Base-by-base conservation (phyloP, 257 asterid species). In the Catharanthus roseus region DNA sequence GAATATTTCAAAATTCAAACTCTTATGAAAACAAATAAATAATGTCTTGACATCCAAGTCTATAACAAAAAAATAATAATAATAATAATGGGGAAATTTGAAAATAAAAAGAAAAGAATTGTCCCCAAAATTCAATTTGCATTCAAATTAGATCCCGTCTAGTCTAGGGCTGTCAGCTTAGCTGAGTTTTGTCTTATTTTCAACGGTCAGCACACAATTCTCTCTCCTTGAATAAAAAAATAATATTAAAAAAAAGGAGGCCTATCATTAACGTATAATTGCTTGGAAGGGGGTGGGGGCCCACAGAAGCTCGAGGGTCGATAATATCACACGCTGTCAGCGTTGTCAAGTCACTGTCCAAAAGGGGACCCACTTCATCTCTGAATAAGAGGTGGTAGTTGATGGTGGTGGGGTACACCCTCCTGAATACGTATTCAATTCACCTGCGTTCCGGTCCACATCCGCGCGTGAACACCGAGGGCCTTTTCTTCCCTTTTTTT, bases 231-330 rank as follows among this genome's bases (percentile, higher is more conserved):
- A 2, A 4, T 19, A 58, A 12, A 58, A 58, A 58, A 58, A 3
- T 51, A 53, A 38, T 3, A 38, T 38, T 3, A 10, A 13, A 29
- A 39, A 31, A 29, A 58, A 18, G 63, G 64, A 73, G 70, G 66
- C 75, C 77, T 71, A 86, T 86, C 87, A 86, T 86, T 84, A 78
- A 86, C 80, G 71, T 85, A 86, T 86, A 78, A 86, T 86, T 86
- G 75, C 86, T 74, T 74, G 29, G 31, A 18, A 3, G 72, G 69
- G 76, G 29, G 31, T 11, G 1, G 72, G 69, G 76, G 6, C 76
- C 78, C 74, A 47, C 68, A 39, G 33, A 9, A 18, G 42, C 36
- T 10, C 69, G 21, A 41, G 23, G 1, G 65, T 68, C 56, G 58
- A 61, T 69, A 74, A 69, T 62, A 45, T 69, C 79, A 75, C n/a